These are phyloP conservation scores for Psidium friedrichsthalianum DNA, from an alignment of 345 rosid genomes.

Conservation along the genomic window DNA sequence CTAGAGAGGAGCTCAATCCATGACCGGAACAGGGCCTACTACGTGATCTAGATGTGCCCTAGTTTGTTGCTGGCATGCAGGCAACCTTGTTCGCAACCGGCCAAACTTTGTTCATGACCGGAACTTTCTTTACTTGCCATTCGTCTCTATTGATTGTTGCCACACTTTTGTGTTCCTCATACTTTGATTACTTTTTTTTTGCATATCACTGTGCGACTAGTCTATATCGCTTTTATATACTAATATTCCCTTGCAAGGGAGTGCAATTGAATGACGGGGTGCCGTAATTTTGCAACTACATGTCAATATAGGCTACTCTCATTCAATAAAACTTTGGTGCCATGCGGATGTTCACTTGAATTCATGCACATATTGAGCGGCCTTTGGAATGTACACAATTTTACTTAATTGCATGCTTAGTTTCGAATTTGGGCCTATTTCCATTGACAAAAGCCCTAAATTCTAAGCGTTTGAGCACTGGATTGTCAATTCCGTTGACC, in stretches of 20 bases:
- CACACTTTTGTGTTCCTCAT: not conserved
- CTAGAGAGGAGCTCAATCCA: too few relatives aligned
- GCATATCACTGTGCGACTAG: too few relatives aligned
- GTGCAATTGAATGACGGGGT: not conserved
- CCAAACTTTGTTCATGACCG: not conserved
- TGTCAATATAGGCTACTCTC: not conserved
- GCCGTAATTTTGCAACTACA: not conserved
- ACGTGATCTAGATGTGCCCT: not conserved
- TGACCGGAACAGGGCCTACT: not conserved
- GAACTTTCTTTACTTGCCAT: not conserved
- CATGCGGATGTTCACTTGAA: not conserved
- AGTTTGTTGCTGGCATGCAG: not conserved
- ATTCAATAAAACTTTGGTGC: not conserved
- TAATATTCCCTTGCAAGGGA: not conserved
- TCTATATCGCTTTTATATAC: not conserved
- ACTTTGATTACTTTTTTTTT: not conserved
- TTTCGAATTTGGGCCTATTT: not conserved
- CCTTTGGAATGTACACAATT: not conserved
- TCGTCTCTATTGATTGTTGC: not conserved
- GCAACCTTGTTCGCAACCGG: not conserved
- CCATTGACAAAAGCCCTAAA: not conserved
- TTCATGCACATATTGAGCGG: not conserved
- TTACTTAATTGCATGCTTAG: not conserved
- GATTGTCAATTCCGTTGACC: not conserved
- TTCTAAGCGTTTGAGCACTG: not conserved